Evolutionary conservation across 2,329 filamentous ascomycete genomes (phyloP).

Genomic region (Rosellinia necatrix): DNA sequence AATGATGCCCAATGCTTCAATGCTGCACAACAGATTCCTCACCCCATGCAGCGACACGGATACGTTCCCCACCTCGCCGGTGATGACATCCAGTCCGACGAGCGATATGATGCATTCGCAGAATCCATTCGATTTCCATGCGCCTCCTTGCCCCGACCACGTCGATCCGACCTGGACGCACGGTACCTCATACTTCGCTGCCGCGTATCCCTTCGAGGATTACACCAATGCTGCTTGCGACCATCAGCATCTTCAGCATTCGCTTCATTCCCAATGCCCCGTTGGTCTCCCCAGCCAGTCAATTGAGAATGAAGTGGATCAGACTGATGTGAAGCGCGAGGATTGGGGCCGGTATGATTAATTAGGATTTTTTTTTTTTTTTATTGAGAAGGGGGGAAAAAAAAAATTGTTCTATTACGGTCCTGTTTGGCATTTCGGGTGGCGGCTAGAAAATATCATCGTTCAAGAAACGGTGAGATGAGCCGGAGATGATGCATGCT

Average conservation of each 20-base stretch:
- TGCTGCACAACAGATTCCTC: slow-evolving; percentile 47
- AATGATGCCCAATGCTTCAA: slow-evolving; percentile 36
- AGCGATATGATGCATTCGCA: slow-evolving; percentile 41
- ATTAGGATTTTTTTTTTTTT: neutral
- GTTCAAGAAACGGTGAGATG: neutral
- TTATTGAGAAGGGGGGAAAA: no score
- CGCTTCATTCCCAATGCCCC: slow-evolving; percentile 35
- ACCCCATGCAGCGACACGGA: slow-evolving; percentile 61
- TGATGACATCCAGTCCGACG: slow-evolving; percentile 40
- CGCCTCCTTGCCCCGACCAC: slow-evolving; percentile 39
- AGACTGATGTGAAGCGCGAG: slow-evolving; percentile 44
- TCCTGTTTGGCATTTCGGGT: neutral
- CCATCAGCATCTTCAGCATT: slow-evolving; percentile 33
- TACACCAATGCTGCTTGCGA: slow-evolving; percentile 41
- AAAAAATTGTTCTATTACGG: neutral
- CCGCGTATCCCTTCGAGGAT: slow-evolving; percentile 47
- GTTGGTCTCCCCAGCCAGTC: slow-evolving; percentile 34
- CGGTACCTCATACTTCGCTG: slow-evolving; percentile 45
- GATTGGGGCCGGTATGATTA: slow-evolving; percentile 50
- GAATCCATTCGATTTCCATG: slow-evolving; percentile 39
- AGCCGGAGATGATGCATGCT: neutral
- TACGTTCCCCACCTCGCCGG: slow-evolving; percentile 39
- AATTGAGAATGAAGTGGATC: slow-evolving; percentile 37
- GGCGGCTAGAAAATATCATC: neutral
- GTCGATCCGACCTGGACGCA: slow-evolving; percentile 38